Percentiles rank a stretch among this genome's conserved stretches.
Evolutionary conservation across 176 grass and related monocot species (phyloP).

Genomic region (Elymus sibiricus): DNA sequence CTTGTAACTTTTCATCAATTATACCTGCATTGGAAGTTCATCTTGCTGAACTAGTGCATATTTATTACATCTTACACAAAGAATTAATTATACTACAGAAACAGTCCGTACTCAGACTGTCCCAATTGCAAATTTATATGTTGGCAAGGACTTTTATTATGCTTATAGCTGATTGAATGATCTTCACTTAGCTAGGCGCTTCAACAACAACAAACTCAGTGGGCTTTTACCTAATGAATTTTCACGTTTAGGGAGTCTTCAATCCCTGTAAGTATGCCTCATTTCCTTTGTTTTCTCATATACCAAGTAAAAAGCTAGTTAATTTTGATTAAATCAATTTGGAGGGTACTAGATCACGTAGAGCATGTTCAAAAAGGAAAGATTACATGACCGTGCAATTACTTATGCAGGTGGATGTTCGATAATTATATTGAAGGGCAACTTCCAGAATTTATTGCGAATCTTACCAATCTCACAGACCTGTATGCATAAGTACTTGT

Average conservation of each 20-base stretch:
- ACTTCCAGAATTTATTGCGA: conserved; percentile 43
- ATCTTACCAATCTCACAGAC: conserved; percentile 43
- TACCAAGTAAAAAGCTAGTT: background rate
- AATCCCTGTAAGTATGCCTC: conserved; percentile 41
- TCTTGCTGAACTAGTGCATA: conserved; percentile 8
- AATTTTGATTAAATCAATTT: background rate
- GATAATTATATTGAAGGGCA: conserved; percentile 46
- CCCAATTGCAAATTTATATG: background rate
- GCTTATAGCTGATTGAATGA: conserved; percentile 24
- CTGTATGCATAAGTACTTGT: conserved; percentile 32
- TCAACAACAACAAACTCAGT: conserved; percentile 50
- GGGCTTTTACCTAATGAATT: conserved; percentile 34
- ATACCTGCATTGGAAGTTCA: background rate
- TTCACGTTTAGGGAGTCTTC: conserved; percentile 26
- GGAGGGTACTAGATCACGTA: background rate
- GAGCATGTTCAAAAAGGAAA: background rate
- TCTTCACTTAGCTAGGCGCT: conserved; percentile 54
- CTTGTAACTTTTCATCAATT: background rate
- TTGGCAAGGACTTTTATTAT: background rate
- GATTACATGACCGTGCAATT: background rate
- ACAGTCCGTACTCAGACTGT: background rate
- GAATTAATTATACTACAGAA: background rate
- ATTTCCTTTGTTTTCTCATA: background rate
- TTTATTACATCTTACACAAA: conserved; percentile 5
- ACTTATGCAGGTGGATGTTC: conserved; percentile 55